Percentiles rank a stretch among this genome's conserved stretches.
phyloP scores from a whole-genome alignment of 1,284 basidiomycete genomes.

The Cryptococcus sp. region DNA sequence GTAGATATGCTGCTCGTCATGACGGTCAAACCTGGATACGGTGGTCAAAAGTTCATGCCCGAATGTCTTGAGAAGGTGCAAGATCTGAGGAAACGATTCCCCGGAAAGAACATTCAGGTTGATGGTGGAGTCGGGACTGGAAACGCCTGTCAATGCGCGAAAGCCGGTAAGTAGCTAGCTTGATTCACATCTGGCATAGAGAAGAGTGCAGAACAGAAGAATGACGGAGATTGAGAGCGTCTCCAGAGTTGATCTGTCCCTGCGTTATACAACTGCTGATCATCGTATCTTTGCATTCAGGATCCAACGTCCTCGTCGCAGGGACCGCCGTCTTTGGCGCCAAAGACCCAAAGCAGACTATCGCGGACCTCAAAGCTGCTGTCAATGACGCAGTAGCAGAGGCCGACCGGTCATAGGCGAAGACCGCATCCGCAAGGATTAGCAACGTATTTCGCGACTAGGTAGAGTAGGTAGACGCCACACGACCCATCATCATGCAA shows the following conservation, averaged over 20 bases:
- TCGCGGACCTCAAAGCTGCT: slow-evolving; percentile 67
- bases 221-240: neutral
- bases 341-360: slow-evolving; percentile 74
- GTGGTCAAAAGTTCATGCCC: slow-evolving; percentile 95
- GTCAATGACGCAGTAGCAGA: slow-evolving; percentile 61
- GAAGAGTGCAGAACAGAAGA: no score
- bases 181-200: neutral
- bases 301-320: slow-evolving; percentile 97
- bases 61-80: slow-evolving; percentile 77
- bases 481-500: no score
- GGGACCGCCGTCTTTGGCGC: slow-evolving; percentile 94
- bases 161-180: slow-evolving; percentile 68
- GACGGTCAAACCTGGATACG: slow-evolving; percentile 91
- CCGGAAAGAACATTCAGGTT: slow-evolving; percentile 88
- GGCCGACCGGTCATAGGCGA: neutral
- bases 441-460: no score
- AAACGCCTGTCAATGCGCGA: slow-evolving; percentile 84
- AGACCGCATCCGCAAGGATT: no score
- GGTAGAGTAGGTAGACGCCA: no score
- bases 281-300: slow-evolving; percentile 53
- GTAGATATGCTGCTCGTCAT: slow-evolving; percentile 96
- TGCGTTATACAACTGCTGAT: neutral
- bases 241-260: neutral
- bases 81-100: slow-evolving; percentile 87
- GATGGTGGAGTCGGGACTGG: slow-evolving; percentile 95